Evolutionary conservation across 352 stramenopile genomes (phyloP), one percentile per base, ranked within the genome.

Genomic region (Proteromonas lacertae): DNA sequence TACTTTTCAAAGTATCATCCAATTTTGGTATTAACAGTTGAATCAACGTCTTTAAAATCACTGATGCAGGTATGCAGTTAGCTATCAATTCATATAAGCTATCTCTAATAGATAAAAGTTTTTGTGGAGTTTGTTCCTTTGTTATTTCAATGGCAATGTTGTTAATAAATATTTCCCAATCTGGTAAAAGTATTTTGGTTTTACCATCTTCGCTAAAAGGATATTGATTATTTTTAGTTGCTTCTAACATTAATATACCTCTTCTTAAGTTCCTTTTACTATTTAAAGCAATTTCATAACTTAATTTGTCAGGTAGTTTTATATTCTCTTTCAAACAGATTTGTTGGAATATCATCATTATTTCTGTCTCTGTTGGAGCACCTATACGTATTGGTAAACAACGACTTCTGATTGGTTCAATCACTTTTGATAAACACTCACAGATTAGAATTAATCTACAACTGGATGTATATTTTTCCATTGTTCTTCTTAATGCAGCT

Each of bases 71-170:
- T 36, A 98, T 93, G 52, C 84, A 96, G 50, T 94, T 93, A 25
- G 83, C 72, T 4, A 96, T 53, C 14, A 98, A 57, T 48, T 96
- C 83, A 56, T 98, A 96, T 25, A 96, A 57, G 57, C 91, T 95
- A 46, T 91, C 76, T 18, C 86, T 60, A 14, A 62, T 63, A 36
- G 70, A 71, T 21, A 94, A 58, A 2, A 98, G 59, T 4, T 64
- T 77, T 25, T 14, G 17, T 2, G 83, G 87, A 40, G 59, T 86
- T 58, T 96, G 84, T 30, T 96, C 78, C 24, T 69, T 56, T 6
- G 76, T 60, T 35, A 98, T 81, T 22, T 91, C 71, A 36, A 56
- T 66, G 14, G 83, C 75, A 13, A 98, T 52, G 44, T 66, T 66
- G 28, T 49, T 55, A 55, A 96, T 90, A 57, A 93, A 96, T 8